Base-by-base conservation (phyloP, 192 early-diverging fungal genomes). In the Coemansia sp. region DNA sequence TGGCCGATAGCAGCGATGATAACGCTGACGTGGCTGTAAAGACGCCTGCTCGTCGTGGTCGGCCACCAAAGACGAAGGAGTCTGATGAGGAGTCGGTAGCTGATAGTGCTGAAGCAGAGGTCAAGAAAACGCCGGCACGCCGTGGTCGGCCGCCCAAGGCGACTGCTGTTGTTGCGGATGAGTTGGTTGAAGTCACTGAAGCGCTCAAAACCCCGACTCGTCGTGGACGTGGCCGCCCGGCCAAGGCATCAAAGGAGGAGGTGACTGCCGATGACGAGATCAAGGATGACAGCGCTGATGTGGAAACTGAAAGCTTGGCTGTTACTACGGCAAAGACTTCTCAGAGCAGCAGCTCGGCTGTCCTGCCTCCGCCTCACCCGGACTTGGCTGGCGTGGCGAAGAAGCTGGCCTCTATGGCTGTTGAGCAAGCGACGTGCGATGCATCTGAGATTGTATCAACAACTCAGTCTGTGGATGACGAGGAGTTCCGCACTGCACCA, bases 401-500 rank as follows among this genome's bases (percentile, higher is more conserved):
- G 31, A 57, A 63, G 3, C 63, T 73, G 63, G 71, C 76, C 4
- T 70, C 66, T 57, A 21, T 77, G 69, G 45, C 66, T 5, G n/a
- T 38, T 29, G 55, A 44, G 38, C 36, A 8, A 10, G 44, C 27
- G 51, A 11, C 31, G 46, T 19, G 14, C 36, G 59, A 61, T 5
- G 8, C 41, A 51, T 34, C 34, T 31, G 31, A 19, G 31, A 27
- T 19, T 4, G 34, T 57, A 25, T 72, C 65, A 4, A 29, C 62
- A 8, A 53, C 39, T 10, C 71, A 73, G 36, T 78, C 72, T 2
- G 60, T 60, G 12, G 69, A 69, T 19, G 63, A 31, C 14, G 68
- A 70, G 59, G 55, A 38, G n/a, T 76, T 72, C 69, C 62, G 51
- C 25, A 76, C 75, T 7, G 68, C 75, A 2, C 75, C 75, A 3